These are phyloP conservation scores for Acacia melanoxylon DNA, from an alignment of 306 rosid genomes.

Conservation along the genomic window DNA sequence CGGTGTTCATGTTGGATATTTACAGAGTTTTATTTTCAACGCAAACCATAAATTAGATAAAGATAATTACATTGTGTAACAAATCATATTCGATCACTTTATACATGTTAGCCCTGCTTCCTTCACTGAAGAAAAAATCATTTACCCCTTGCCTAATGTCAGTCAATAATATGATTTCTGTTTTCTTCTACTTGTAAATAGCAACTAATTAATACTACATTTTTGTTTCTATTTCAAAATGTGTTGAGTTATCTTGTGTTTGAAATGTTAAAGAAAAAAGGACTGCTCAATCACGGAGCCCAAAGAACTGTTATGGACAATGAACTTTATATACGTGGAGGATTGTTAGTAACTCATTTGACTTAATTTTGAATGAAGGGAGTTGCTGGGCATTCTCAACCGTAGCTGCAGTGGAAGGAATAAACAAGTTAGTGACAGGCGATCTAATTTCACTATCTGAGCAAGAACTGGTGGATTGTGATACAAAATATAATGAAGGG, in stretches of 20 bases:
- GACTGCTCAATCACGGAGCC: not conserved
- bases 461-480: slow-evolving; percentile 96
- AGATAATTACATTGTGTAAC: not conserved
- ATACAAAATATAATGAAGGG: slow-evolving; percentile 73
- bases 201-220: not conserved
- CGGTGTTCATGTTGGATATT: not conserved
- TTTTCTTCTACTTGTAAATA: not conserved
- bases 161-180: not conserved
- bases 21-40: not conserved
- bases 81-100: not conserved
- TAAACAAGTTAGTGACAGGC: slow-evolving; percentile 81
- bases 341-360: not conserved
- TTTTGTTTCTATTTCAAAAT: not conserved
- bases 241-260: not conserved
- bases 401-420: slow-evolving; percentile 71
- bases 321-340: not conserved
- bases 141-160: not conserved
- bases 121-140: not conserved
- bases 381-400: slow-evolving; percentile 99
- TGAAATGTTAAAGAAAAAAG: not conserved
- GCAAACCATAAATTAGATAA: not conserved
- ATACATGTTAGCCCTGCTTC: not conserved
- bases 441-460: slow-evolving; percentile 79
- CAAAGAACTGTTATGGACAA: not conserved
- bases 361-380: slow-evolving; percentile 57